Conservation (phyloP, 495 filamentous ascomycete species). For the Parachaetomium inaequale region DNA sequence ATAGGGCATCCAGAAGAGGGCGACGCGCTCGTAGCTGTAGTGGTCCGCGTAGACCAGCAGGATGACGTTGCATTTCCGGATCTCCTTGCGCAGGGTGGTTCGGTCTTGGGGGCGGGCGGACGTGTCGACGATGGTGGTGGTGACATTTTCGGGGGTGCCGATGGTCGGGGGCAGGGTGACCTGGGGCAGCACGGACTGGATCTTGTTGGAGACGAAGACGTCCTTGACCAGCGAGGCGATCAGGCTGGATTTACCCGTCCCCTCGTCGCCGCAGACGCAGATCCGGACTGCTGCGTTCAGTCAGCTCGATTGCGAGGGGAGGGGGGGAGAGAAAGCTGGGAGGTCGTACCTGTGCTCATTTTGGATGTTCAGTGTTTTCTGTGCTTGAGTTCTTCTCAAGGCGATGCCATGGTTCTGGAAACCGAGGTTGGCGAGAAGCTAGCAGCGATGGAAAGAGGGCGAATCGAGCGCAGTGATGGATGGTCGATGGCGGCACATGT, state of each 20-base stretch:
- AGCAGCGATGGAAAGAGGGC: background rate
- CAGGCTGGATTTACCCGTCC: constrained; percentile 64
- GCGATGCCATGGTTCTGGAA: background rate
- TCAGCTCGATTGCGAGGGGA: constrained; percentile 11
- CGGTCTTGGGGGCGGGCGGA: constrained; percentile 93
- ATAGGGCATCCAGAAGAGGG: constrained; percentile 95
- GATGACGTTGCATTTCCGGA: constrained; percentile 94
- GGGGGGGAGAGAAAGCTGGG: too few relatives aligned
- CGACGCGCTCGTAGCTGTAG: constrained; percentile 97
- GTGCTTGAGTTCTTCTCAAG: background rate
- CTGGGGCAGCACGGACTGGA: constrained; percentile 88
- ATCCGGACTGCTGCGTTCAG: constrained; percentile 65
- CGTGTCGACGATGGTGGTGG: constrained; percentile 93
- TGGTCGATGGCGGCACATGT: background rate
- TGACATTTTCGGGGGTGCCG: constrained; percentile 90
- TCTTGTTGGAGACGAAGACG: constrained; percentile 87
- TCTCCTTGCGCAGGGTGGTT: constrained; percentile 81
- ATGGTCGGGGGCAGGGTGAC: constrained; percentile 88
- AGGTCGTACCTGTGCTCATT: constrained; percentile 15
- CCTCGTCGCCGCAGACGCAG: constrained; percentile 94
- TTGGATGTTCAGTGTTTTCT: background rate
- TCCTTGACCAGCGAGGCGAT: constrained; percentile 87
- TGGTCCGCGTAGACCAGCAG: constrained; percentile 97
- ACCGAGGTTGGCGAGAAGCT: background rate
- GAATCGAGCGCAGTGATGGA: background rate